Conservation (phyloP, 768 basidiomycete species). For the Lyophyllum semitale region DNA sequence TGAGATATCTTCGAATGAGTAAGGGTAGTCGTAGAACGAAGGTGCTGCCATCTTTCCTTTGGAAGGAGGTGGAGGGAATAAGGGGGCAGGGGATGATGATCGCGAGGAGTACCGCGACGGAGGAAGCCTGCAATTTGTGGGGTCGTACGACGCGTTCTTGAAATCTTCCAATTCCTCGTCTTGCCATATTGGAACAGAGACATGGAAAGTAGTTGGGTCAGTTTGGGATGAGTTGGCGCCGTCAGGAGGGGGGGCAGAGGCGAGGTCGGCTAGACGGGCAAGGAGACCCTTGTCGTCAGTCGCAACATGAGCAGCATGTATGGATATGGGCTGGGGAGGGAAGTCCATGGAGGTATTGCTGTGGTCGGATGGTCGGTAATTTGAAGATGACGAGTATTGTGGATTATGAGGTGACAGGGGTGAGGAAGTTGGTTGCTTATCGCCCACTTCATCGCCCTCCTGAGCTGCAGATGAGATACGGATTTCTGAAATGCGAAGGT, state of each 20-base stretch:
- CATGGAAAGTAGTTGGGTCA: constrained; percentile 20
- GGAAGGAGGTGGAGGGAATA: constrained; percentile 47
- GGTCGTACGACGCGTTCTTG: constrained; percentile 14
- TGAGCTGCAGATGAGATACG: constrained; percentile 7
- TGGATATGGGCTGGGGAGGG: constrained; percentile 24
- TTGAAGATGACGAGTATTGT: constrained; percentile 11
- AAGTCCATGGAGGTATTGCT: constrained; percentile 6
- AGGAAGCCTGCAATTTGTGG: neutral
- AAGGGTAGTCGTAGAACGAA: constrained; percentile 43
- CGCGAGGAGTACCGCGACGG: constrained; percentile 11
- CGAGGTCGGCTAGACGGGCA: constrained; percentile 50
- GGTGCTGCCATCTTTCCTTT: constrained; percentile 42
- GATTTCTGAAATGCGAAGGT: constrained; percentile 23
- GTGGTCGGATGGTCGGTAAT: constrained; percentile 13
- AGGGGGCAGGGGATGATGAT: constrained; percentile 24
- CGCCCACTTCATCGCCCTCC: neutral
- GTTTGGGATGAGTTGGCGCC: constrained; percentile 12
- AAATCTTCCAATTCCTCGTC: constrained; percentile 49
- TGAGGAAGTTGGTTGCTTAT: neutral
- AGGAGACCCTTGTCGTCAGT: constrained; percentile 66
- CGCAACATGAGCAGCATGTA: constrained; percentile 57
- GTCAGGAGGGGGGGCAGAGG: constrained; percentile 52
- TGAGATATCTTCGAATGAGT: constrained; percentile 36
- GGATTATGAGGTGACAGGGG: constrained; percentile 1
- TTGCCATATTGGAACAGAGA: constrained; percentile 56